Base-by-base conservation (phyloP, 768 basidiomycete genomes). In the Naganishia vaughanmartiniae region DNA sequence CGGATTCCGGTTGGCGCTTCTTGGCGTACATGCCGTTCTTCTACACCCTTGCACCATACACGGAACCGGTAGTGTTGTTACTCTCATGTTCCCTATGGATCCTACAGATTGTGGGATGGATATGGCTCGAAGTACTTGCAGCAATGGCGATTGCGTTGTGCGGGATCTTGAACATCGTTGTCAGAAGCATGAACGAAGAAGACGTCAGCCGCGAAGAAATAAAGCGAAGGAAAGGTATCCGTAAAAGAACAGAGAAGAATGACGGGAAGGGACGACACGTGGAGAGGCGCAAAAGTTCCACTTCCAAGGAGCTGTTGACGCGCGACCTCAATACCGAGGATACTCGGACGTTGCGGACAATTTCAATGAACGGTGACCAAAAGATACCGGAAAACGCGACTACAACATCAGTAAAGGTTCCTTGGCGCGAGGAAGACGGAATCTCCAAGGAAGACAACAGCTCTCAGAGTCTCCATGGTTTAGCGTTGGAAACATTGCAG, bases 121-220 rank as follows among this genome's bases (percentile, higher is more conserved):
- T 69, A 21, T 69, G 68, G 68, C 45, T 69, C 4, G 56, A 69
- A 60, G 54, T 69, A 33, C 28, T 69, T 14, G 57, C 56, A 19
- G 56, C 28, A 14, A 21, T 36, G 34, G 57, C 68, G 28, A 60
- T 69, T 28, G 31, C 48, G 7, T 34, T 68, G 33, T 68, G 67
- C 42, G 67, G 53, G 15, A 36, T 51, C 17, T 6, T 42, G 4
- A 63, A 63, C 17, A 45, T 63, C 60, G 46, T 63, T 17, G 60
- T 30, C 60, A 63, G 24, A 24, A 58, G 19, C 34, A n/a, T 36
- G 5, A 58, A 17, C 10, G 57, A 58, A 30, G 24, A 63, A 46
- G 39, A 45, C 24, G 24, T 24, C 14, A 42, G 60, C n/a, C 39
- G 60, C 24, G 39, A 26, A 14, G 39, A 45, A 45, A 24, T 63